phyloP scores from a whole-genome alignment of 441 rosid genomes.

The Dalechampia spathulata region DNA sequence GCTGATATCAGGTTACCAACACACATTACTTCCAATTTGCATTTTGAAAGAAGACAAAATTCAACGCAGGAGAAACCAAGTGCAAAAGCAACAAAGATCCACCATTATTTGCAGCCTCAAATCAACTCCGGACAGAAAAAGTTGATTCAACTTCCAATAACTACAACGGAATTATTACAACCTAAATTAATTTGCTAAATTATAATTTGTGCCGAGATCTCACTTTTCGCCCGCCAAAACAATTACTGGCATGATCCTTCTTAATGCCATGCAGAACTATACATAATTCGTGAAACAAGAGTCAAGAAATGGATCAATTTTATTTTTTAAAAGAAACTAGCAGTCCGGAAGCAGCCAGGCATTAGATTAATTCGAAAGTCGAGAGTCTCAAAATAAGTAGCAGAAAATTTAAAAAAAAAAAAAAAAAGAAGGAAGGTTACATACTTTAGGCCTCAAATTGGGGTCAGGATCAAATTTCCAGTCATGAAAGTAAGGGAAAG shows the following conservation, averaged over 20 bases:
- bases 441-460: slow-evolving; percentile 71
- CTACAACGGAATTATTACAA: neutral
- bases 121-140: neutral
- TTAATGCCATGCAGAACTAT: neutral
- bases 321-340: too few relatives aligned
- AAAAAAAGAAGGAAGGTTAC: too few relatives aligned
- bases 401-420: neutral
- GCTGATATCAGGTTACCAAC: neutral
- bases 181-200: neutral
- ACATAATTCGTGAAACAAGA: too few relatives aligned
- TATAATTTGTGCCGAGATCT: neutral
- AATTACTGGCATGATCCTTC: neutral
- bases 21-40: neutral
- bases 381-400: neutral
- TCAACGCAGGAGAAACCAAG: neutral
- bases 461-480: slow-evolving; percentile 68
- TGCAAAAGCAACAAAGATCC: too few relatives aligned
- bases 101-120: neutral
- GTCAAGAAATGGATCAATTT: too few relatives aligned
- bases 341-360: neutral
- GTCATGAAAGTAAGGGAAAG: slow-evolving; percentile 76
- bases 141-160: neutral
- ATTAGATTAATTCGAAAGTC: neutral
- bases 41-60: neutral
- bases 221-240: neutral